Evolutionary conservation across 495 filamentous ascomycete genomes (phyloP).

Genomic region (Ramalina intermedia): DNA sequence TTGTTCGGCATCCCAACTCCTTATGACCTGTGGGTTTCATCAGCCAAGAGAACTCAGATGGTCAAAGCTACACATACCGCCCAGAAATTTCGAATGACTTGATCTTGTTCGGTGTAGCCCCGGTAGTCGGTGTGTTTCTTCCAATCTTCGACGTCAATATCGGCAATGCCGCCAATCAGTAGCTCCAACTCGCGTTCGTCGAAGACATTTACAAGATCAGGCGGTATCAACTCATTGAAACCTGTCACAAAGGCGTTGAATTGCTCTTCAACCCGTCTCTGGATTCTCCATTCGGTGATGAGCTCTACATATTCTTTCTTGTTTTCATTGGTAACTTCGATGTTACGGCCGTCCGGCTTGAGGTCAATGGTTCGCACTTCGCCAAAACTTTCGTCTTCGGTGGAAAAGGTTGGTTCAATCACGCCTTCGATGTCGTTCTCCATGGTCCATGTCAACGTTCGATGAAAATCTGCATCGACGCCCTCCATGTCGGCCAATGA

Average conservation of each 20-base stretch:
- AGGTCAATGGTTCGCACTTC: conserved; percentile 85
- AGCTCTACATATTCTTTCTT: conserved; percentile 93
- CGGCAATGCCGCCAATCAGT: conserved; percentile 94
- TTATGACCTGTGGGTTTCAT: conserved; percentile 39
- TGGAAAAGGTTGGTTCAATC: conserved; percentile 85
- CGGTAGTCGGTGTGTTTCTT: conserved; percentile 99
- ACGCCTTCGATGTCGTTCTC: conserved; percentile 93
- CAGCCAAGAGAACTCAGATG: conserved; percentile 3
- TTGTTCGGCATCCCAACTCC: conserved; percentile 94
- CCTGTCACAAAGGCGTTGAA: conserved; percentile 96
- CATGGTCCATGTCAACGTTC: conserved; percentile 86
- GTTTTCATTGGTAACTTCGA: conserved; percentile 92
- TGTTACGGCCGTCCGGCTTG: conserved; percentile 78
- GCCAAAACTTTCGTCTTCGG: conserved; percentile 94
- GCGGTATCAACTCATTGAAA: conserved; percentile 93
- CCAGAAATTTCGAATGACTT: conserved; percentile 98
- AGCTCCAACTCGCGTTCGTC: conserved; percentile 95
- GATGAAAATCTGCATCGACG: conserved; percentile 93
- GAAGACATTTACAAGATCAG: conserved; percentile 95
- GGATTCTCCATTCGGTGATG: conserved; percentile 97
- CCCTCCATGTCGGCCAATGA: conserved; percentile 94
- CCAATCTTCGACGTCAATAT: conserved; percentile 99
- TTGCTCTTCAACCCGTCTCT: conserved; percentile 94
- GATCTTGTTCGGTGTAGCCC: conserved; percentile 95
- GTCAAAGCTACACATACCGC: conserved; percentile 42